Evolutionary conservation across 1,284 basidiomycete genomes (phyloP), one percentile per base, ranked within the genome.

Genomic region (Ceratobasidium theobromae): DNA sequence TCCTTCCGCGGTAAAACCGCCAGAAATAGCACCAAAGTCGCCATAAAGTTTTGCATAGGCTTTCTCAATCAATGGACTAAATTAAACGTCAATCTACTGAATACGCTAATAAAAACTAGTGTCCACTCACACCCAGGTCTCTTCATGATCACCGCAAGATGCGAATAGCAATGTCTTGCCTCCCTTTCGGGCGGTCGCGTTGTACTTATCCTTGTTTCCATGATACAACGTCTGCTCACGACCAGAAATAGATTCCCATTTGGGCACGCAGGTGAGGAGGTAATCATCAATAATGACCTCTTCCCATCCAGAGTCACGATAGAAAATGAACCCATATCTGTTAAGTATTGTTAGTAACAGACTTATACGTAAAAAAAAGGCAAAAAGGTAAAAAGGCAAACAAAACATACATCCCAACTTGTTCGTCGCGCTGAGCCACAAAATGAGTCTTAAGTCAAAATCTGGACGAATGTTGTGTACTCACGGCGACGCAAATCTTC

Each of bases 401-500:
- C 21, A 5, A 25, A 25, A 48, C 46, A 2, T 23, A 48, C 30
- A 84, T 78, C 2, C 82, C 82, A 23, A 82, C 79, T 58, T 71
- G 68, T 69, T 82, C 80, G 67, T 84, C 81, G 43, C 79, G 74
- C 82, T 83, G 64, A 8, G 46, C 35, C 30, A 46, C 1, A 49
- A 30, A 18, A 35, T n/a, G 18, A 23, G 68, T 52, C 71, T 67
- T 41, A 43, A 43, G 23, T 46, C 53, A 45, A 9, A 21, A 38
- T 41, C 9, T 45, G 43, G 43, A 11, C 9, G 18, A 45, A 32
- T 23, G 35, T 27, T 12, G 23, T 46, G 46, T 33, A 74, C 78
- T 65, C 68, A 82, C 79, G 32, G 78, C 80, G 28, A 83, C 80
- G 68, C 81, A 83, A 41, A 82, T 77, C 67, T 80, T 81, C 70